phyloP scores from a whole-genome alignment of 1,284 basidiomycete genomes.

The Pseudozyma sp. region DNA sequence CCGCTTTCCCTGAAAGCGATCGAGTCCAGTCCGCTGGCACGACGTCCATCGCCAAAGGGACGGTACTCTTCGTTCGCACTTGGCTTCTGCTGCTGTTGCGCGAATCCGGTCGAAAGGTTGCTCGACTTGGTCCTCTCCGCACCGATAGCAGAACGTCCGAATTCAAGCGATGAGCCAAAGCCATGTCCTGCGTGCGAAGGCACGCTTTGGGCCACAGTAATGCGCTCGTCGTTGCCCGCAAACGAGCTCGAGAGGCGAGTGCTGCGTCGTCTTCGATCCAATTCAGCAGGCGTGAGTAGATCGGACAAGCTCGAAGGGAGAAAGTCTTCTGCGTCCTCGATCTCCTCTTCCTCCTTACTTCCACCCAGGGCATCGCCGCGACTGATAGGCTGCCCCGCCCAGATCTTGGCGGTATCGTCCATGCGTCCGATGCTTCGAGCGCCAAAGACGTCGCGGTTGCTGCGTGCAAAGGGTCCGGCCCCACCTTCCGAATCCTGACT shows the following conservation, averaged over 20 bases:
- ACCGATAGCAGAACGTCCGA: constrained; percentile 28
- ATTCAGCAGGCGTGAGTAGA: constrained; percentile 66
- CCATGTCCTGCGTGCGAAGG: constrained; percentile 39
- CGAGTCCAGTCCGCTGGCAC: constrained; percentile 30
- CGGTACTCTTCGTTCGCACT: constrained; percentile 18
- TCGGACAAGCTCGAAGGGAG: constrained; percentile 66
- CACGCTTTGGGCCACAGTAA: constrained; percentile 56
- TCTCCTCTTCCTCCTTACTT: constrained; percentile 40
- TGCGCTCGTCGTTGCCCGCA: constrained; percentile 28
- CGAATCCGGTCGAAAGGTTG: constrained; percentile 48
- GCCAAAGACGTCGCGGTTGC: constrained; percentile 36
- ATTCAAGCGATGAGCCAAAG: constrained; percentile 31
- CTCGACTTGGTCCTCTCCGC: constrained; percentile 40
- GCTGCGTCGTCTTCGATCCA: constrained; percentile 58
- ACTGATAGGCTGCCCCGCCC: constrained; percentile 20
- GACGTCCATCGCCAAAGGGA: constrained; percentile 21
- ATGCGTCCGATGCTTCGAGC: constrained; percentile 40
- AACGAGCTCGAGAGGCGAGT: constrained; percentile 40
- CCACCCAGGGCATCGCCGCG: constrained; percentile 4
- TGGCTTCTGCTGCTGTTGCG: constrained; percentile 29
- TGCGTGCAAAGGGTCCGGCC: constrained; percentile 45
- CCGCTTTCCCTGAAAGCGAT: constrained; percentile 34
- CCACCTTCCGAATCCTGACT: constrained; percentile 57
- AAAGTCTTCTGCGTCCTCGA: constrained; percentile 71
- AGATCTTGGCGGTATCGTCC: constrained; percentile 43